These are phyloP conservation scores for Penicillium expansum DNA, from an alignment of 2,329 filamentous ascomycete genomes.

Conservation along the genomic window DNA sequence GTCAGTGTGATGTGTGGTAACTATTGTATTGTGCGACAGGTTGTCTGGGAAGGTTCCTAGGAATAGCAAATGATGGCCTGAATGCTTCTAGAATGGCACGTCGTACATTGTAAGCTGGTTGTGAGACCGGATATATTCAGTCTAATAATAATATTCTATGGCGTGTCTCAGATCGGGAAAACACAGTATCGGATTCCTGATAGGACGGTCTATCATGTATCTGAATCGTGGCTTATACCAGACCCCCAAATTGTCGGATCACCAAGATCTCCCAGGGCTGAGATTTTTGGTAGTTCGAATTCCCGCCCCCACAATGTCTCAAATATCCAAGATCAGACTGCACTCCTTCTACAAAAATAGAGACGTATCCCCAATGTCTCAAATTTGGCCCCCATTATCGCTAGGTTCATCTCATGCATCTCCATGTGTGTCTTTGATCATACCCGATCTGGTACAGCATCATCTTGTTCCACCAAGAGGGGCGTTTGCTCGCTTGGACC, in stretches of 20 bases:
- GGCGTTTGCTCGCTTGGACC: slow-evolving; percentile 28
- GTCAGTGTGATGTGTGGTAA: not conserved
- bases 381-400: slow-evolving; percentile 9
- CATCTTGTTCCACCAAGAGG: slow-evolving; percentile 25
- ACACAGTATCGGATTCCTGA: not conserved
- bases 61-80: not conserved
- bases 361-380: slow-evolving; percentile 14
- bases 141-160: not conserved
- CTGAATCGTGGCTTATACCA: not conserved
- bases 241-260: not conserved
- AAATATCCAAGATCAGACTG: slow-evolving; percentile 1
- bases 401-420: not conserved
- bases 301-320: slow-evolving; percentile 17
- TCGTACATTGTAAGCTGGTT: not conserved
- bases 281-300: not conserved
- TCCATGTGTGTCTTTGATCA: not conserved
- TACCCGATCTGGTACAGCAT: not conserved
- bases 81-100: not conserved
- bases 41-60: not conserved
- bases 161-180: not conserved
- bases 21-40: not conserved
- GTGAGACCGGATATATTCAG: not conserved
- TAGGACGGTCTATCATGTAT: slow-evolving; percentile 1
- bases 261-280: not conserved
- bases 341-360: slow-evolving; percentile 16